Evolutionary conservation across 164 flowering plant species (phyloP), one percentile per base, ranked within the genome.

Genomic region (Magnolia officinalis): DNA sequence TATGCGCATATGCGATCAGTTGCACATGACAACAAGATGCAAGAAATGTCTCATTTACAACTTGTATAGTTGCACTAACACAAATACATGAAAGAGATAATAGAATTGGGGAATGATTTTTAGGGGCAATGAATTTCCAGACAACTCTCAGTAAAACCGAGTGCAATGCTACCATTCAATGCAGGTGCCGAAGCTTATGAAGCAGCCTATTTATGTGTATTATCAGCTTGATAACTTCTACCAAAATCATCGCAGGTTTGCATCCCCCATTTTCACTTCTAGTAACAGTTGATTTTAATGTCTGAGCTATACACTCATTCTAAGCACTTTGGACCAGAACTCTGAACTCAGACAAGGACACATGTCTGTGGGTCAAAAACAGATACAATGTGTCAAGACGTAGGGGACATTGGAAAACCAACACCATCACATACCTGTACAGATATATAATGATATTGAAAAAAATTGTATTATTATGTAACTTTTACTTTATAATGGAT

Each of bases 161-260:
- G 19, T 49, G 14, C 10, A 52, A 70, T 70, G 2, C 66, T 24
- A 52, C 72, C 5, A 37, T 63, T 70, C 11, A 4, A 66, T 79
- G 76, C 79, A 91, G 95, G 92, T 91, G 68, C 69, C 84, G 13
- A 92, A 90, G 86, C 83, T n/a, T 50, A 92, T 92, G 97, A 89
- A 90, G 83, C 59, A 79, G 23, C 97, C 97, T 20, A 82, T 92
- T 31, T 90, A 85, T 79, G 88, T 92, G 8, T 92, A 92, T 77
- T 92, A 92, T 79, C 91, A 92, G 81, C 91, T 91, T 23, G 95
- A 91, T 69, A 90, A 91, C 81, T 92, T 88, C 79, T 92, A 90
- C 78, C 95, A 92, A 85, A 92, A 91, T 78, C 95, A 91, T 82
- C 90, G 94, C 70, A 88, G 97, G 92, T 90, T 80, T 74, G 29